Evolutionary conservation across 163 green algal genomes (phyloP).

Genomic region (Coccomyxa subellipsoidea): DNA sequence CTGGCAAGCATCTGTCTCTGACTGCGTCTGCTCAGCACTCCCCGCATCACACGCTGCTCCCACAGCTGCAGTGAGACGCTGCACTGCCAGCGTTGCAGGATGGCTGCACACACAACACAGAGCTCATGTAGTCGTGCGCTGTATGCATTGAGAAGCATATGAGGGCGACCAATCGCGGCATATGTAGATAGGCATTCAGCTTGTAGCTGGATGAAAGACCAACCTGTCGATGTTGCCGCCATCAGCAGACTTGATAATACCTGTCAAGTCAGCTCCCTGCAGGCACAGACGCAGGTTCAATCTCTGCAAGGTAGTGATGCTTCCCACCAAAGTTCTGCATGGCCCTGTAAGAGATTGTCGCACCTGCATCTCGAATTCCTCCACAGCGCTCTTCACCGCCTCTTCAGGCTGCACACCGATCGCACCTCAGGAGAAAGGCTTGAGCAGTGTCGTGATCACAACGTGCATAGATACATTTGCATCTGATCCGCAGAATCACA

Average conservation of each 20-base stretch:
- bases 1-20: neutral
- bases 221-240: conserved; percentile 10
- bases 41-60: neutral
- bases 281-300: neutral
- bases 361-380: conserved; percentile 74
- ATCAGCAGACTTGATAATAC: conserved; percentile 7
- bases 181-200: no score
- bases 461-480: no score
- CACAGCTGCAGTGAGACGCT: neutral
- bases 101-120: neutral
- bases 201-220: no score
- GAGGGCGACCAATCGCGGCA: no score
- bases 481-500: no score
- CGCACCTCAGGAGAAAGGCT: no score
- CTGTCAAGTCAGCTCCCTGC: conserved; percentile 16
- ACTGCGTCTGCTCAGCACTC: neutral
- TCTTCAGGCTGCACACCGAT: conserved; percentile 59
- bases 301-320: neutral
- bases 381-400: conserved; percentile 61
- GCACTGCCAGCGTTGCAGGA: conserved; percentile 2
- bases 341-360: neutral
- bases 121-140: neutral
- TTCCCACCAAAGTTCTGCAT: neutral
- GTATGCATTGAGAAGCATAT: no score
- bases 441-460: no score